These are phyloP conservation scores for Boletus sp. DNA, from an alignment of 1,284 basidiomycete genomes.

Conservation along the genomic window DNA sequence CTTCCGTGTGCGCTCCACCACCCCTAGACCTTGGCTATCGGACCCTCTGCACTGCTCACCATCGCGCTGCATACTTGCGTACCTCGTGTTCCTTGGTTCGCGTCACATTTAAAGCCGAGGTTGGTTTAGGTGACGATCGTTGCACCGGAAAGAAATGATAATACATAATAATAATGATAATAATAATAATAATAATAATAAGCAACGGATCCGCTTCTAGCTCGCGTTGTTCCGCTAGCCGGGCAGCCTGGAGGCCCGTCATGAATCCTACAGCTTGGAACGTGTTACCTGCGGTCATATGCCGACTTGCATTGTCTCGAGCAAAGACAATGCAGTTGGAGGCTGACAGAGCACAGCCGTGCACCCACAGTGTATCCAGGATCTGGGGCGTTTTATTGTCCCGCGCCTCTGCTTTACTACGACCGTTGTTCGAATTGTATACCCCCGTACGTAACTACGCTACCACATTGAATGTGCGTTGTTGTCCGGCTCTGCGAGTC, in stretches of 20 bases:
- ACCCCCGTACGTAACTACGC: constrained; percentile 30
- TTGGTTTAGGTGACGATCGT: constrained; percentile 15
- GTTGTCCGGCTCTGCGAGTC: constrained; percentile 12
- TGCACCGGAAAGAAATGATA: too few species aligned
- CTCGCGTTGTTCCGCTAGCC: constrained; percentile 21
- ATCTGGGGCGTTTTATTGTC: constrained; percentile 11
- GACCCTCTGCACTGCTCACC: not conserved
- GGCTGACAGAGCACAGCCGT: not conserved
- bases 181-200: too few species aligned
- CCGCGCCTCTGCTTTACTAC: not conserved
- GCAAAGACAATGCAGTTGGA: constrained; percentile 6
- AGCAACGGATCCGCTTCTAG: constrained; percentile 2
- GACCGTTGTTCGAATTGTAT: constrained; percentile 6
- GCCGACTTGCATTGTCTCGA: constrained; percentile 15
- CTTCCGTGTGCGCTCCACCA: too few species aligned
- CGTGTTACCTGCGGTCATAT: not conserved
- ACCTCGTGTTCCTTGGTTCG: constrained; percentile 1
- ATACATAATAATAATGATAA: too few species aligned
- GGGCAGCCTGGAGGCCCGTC: constrained; percentile 17
- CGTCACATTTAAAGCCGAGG: constrained; percentile 1
- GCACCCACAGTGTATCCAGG: constrained; percentile 21
- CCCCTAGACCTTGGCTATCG: not conserved
- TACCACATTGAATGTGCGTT: constrained; percentile 29
- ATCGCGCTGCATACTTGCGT: constrained; percentile 6
- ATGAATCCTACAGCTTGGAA: constrained; percentile 26